Conservation (phyloP, 139 green algal genomes). For the Chlorella sp. region DNA sequence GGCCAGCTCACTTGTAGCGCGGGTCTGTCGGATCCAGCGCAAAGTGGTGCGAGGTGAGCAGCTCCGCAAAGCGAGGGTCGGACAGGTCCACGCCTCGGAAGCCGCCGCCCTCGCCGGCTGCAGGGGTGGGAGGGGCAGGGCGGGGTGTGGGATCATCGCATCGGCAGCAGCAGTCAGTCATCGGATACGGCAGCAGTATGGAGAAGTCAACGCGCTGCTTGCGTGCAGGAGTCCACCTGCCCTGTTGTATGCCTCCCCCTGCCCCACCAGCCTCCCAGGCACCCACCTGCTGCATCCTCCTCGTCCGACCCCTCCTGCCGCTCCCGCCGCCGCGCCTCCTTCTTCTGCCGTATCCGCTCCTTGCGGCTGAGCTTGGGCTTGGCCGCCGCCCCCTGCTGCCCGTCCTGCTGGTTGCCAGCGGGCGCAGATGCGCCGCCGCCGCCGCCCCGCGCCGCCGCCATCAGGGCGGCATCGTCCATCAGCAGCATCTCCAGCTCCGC, state of each 20-base stretch:
- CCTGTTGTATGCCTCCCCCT: too few species aligned
- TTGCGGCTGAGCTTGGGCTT: slow-evolving; percentile 56
- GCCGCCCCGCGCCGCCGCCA: slow-evolving; percentile 37
- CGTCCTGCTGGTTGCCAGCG: not conserved
- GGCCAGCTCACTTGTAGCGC: slow-evolving; percentile 57
- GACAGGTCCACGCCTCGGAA: slow-evolving; percentile 56
- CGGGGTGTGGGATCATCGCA: not conserved
- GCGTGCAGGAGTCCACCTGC: too few species aligned
- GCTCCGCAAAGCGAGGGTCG: slow-evolving; percentile 81
- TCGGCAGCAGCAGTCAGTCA: too few species aligned
- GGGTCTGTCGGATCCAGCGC: slow-evolving; percentile 95
- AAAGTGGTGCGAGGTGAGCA: slow-evolving; percentile 79
- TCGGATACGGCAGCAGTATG: too few species aligned
- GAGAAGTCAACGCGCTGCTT: too few species aligned
- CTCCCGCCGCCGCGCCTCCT: slow-evolving; percentile 39
- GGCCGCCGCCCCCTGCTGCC: not conserved
- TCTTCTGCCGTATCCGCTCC: slow-evolving; percentile 54
- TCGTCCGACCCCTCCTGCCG: slow-evolving; percentile 58
- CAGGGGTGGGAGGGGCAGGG: not conserved
- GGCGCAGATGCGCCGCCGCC: not conserved
- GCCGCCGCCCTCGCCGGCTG: not conserved
- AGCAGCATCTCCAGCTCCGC: slow-evolving; percentile 96
- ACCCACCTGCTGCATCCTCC: slow-evolving; percentile 42
- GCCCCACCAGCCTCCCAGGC: too few species aligned
- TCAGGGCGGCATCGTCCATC: slow-evolving; percentile 85